phyloP scores from a whole-genome alignment of 108 stramenopile genomes.

The Nannochloropsis salina region DNA sequence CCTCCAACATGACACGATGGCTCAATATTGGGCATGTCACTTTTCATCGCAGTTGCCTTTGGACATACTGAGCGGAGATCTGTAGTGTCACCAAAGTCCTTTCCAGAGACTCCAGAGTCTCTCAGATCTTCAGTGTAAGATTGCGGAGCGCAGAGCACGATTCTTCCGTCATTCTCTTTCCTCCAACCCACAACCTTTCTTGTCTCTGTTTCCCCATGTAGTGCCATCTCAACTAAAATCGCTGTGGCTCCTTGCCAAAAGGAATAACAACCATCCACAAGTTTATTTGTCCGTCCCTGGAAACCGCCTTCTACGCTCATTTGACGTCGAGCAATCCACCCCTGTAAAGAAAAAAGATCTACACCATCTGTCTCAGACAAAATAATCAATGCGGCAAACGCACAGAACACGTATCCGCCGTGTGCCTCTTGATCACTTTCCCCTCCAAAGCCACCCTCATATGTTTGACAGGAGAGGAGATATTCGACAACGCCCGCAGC shows the following conservation, averaged over 20 bases:
- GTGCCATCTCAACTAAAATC: conserved; percentile 61
- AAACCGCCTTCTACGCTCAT: conserved; percentile 62
- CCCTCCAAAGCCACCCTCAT: conserved; percentile 91
- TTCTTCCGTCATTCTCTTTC: neutral
- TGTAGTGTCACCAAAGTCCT: too few relatives aligned
- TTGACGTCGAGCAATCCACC: neutral
- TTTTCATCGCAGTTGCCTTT: too few relatives aligned
- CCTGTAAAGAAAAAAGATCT: neutral
- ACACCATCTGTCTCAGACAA: conserved; percentile 61
- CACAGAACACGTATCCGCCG: conserved; percentile 97
- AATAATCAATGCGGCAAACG: conserved; percentile 69
- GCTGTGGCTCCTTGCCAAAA: conserved; percentile 96
- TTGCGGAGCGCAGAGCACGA: too few relatives aligned
- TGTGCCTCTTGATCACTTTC: conserved; percentile 92
- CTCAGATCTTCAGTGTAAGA: too few relatives aligned
- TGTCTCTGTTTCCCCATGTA: neutral
- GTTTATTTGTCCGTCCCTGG: conserved; percentile 88
- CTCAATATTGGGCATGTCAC: too few relatives aligned
- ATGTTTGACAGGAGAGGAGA: conserved; percentile 80
- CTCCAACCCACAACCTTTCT: neutral
- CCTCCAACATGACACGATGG: too few relatives aligned
- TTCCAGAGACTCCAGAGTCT: too few relatives aligned
- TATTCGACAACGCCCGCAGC: conserved; percentile 53
- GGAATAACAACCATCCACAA: conserved; percentile 97
- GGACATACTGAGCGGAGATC: too few relatives aligned